Conservation (phyloP, 148 eudicot species). For the Vaccinium macrocarpon region DNA sequence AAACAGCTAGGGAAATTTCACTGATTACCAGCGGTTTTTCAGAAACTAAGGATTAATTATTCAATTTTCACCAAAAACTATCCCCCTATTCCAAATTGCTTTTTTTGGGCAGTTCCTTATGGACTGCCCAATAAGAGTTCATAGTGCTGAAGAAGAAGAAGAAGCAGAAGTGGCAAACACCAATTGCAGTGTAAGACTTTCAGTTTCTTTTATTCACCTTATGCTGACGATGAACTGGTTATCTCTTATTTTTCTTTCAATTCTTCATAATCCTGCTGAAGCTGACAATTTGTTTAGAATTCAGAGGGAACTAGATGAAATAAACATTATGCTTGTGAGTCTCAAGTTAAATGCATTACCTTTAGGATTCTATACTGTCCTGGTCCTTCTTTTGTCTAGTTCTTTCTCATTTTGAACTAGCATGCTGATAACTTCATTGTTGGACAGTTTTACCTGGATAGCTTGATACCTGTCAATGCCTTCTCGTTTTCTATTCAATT, state of each 20-base stretch:
- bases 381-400: not conserved
- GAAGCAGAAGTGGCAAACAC: too few species aligned
- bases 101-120: too few species aligned
- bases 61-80: not conserved
- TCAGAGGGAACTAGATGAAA: constrained; percentile 93
- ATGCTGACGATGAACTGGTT: constrained; percentile 2
- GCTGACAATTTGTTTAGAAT: constrained; percentile 92
- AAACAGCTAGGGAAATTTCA: too few species aligned
- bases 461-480: not conserved
- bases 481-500: not conserved
- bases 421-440: not conserved
- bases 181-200: not conserved
- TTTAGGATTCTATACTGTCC: not conserved
- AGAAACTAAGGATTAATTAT: not conserved
- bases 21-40: not conserved
- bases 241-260: not conserved
- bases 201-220: not conserved
- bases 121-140: too few species aligned
- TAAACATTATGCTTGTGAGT: constrained; percentile 89
- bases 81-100: not conserved
- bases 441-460: not conserved
- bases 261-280: constrained; percentile 81
- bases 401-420: not conserved
- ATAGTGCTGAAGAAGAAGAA: too few species aligned
- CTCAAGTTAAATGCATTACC: not conserved